Evolutionary conservation across 257 asterid genomes (phyloP), one percentile per base, ranked within the genome.

Genomic region (Jacaranda copaia): DNA sequence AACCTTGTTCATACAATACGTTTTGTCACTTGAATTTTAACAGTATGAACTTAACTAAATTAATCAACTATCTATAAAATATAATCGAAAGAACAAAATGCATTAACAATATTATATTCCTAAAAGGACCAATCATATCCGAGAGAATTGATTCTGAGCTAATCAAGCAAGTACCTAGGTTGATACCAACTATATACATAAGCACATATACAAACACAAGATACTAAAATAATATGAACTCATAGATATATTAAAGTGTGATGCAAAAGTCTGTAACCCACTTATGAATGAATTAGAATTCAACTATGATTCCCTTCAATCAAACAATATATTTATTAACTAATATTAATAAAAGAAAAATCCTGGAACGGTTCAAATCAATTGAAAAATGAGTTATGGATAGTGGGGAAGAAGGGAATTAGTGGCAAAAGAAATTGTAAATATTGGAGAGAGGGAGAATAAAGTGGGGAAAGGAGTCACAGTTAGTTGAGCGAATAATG

Each of bases 11-110:
- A 90, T 87, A 39, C 89, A 86, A 79, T 88, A 83, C 88, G 59
- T 77, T 90, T 90, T 75, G 87, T 88, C 58, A 90, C 92, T 80
- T 91, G 98, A 77, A 93, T 84, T 80, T 91, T 96, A 81, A 91
- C 98, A 91, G 52, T 48, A 75, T 9, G 5, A 55, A 75, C 63
- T 57, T 68, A 71, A 55, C 55, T 8, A 64, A 70, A 15, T 55
- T 58, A 70, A 63, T 36, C 7, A 25, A 25, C 32, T 25, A 72
- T 49, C 32, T 6, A 53, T 45, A n/a, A 1, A 46, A 49, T 5
- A 43, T 15, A 19, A 35, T 39, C 14, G 13, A 11, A 62, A 25
- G 32, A 25, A 35, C 60, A 40, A 12, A 49, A 19, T 20, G 4
- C 38, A 38, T 10, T 20, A 19, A 5, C 53, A 25, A 6, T 12